Percentiles rank a stretch among this genome's conserved stretches.
Conservation (phyloP, 228 moss, liverwort and hornwort species). For the Sphagnum magellanicum region DNA sequence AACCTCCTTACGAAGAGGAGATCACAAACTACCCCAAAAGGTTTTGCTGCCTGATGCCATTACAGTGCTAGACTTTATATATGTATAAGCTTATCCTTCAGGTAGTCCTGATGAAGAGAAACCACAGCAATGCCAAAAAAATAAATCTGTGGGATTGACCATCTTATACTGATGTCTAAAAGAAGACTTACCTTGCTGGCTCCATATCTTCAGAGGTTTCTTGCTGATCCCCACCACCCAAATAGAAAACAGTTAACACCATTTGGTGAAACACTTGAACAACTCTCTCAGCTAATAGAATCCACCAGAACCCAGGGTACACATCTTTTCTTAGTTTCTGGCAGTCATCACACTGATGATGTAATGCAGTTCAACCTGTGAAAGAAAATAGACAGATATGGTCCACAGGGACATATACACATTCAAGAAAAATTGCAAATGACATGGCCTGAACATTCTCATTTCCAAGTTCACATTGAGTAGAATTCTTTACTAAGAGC, state of each 20-base stretch:
- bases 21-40: neutral
- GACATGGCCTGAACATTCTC: too few relatives aligned
- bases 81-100: too few relatives aligned
- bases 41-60: too few relatives aligned
- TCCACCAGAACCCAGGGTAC: too few relatives aligned
- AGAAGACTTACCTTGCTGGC: constrained; percentile 55
- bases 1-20: neutral
- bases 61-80: too few relatives aligned
- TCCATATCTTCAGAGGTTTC: constrained; percentile 95
- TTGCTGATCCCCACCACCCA: constrained; percentile 36
- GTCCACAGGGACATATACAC: neutral
- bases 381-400: neutral
- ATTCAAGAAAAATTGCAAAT: too few relatives aligned
- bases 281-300: neutral
- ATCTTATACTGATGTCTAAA: neutral
- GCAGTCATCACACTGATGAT: too few relatives aligned
- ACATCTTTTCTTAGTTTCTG: too few relatives aligned
- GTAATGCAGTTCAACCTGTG: too few relatives aligned
- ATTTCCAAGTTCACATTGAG: too few relatives aligned
- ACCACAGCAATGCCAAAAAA: neutral
- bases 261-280: neutral
- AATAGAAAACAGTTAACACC: neutral
- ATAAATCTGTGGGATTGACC: neutral
- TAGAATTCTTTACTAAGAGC: too few relatives aligned
- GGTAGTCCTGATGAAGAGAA: neutral